Percentiles rank a stretch among this genome's conserved stretches.
phyloP scores from a whole-genome alignment of 768 basidiomycete species.

The Leccinum imitatum region DNA sequence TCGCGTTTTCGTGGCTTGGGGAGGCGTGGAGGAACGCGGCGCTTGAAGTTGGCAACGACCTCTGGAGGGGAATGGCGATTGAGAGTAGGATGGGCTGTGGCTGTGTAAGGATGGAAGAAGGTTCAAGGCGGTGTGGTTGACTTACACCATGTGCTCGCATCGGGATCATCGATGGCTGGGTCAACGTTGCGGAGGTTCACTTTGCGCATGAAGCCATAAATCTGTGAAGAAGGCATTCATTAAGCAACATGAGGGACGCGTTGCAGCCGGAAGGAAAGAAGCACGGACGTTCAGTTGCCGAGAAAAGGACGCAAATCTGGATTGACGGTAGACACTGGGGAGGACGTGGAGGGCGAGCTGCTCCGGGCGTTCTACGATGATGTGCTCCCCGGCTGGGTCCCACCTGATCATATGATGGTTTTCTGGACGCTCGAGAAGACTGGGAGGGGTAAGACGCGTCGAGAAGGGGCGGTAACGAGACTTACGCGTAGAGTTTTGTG shows the following conservation, averaged over 20 bases:
- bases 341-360: slow-evolving; percentile 93
- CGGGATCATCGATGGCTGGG: slow-evolving; percentile 92
- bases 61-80: slow-evolving; percentile 88
- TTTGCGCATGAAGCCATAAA: slow-evolving; percentile 99
- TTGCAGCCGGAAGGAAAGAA: slow-evolving; percentile 20
- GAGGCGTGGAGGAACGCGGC: slow-evolving; percentile 89
- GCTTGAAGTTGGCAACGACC: slow-evolving; percentile 92
- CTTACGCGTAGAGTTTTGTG: slow-evolving; percentile 94
- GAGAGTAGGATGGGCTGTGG: slow-evolving; percentile 82
- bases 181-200: slow-evolving; percentile 95
- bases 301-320: slow-evolving; percentile 95
- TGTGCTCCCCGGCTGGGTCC: slow-evolving; percentile 91
- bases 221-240: slow-evolving; percentile 48
- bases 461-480: slow-evolving; percentile 27
- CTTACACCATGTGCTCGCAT: slow-evolving; percentile 97
- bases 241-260: slow-evolving; percentile 23
- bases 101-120: slow-evolving; percentile 23
- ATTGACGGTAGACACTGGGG: slow-evolving; percentile 93
- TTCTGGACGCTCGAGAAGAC: slow-evolving; percentile 86
- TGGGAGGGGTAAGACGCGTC: slow-evolving; percentile 34
- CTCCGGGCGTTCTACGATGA: slow-evolving; percentile 92
- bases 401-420: slow-evolving; percentile 97
- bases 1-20: slow-evolving; percentile 87
- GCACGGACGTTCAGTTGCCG: slow-evolving; percentile 90
- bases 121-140: slow-evolving; percentile 26